These are phyloP conservation scores for Codiaeum variegatum DNA, from an alignment of 441 rosid species.

Conservation along the genomic window DNA sequence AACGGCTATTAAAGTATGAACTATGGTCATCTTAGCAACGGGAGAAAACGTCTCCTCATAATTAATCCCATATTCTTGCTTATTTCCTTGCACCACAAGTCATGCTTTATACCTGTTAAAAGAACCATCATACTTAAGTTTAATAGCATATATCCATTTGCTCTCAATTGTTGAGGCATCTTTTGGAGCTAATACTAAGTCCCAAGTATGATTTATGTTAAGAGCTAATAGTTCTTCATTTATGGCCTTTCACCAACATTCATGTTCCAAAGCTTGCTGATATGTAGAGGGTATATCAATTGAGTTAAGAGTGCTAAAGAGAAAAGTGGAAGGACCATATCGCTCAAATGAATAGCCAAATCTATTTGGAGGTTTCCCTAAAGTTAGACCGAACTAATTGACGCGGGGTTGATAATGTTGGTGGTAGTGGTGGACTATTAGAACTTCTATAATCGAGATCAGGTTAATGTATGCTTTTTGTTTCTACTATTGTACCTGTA, in stretches of 20 bases:
- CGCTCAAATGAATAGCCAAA: background rate
- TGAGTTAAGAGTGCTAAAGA: no score
- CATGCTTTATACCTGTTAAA: background rate
- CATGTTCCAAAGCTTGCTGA: no score
- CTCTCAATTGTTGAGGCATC: no score
- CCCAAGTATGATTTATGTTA: no score
- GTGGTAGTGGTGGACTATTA: background rate
- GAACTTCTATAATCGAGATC: no score
- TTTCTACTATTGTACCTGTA: no score
- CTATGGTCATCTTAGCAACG: background rate
- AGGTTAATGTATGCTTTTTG: background rate
- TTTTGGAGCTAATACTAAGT: no score
- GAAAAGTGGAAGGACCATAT: background rate
- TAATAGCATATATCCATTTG: no score
- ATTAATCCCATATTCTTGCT: background rate
- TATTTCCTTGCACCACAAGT: background rate
- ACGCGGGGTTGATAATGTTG: background rate
- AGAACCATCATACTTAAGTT: background rate
- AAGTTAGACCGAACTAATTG: background rate
- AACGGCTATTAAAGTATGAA: background rate
- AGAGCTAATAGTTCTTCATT: no score
- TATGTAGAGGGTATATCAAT: no score
- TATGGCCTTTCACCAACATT: no score
- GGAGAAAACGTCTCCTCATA: background rate
- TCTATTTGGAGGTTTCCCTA: background rate